phyloP scores from a whole-genome alignment of 2,329 filamentous ascomycete species.

The Alternaria metachromatica region DNA sequence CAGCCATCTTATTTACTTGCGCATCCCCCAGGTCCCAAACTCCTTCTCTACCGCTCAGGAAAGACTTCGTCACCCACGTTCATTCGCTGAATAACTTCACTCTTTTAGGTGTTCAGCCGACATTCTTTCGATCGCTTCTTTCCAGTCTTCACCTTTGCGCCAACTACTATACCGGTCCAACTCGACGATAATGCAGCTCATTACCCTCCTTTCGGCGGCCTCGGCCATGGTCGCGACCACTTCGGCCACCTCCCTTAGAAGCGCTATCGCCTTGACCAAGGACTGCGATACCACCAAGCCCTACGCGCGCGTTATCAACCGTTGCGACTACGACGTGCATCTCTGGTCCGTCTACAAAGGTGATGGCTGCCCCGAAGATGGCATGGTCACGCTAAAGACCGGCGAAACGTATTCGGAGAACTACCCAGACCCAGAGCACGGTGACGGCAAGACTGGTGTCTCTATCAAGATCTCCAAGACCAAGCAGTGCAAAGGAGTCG shows the following conservation, averaged over 20 bases:
- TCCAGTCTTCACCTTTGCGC: constrained; percentile 28
- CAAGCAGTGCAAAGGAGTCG: constrained; percentile 32
- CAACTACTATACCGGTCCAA: constrained; percentile 16
- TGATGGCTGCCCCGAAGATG: constrained; percentile 29
- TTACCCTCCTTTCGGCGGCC: constrained; percentile 35
- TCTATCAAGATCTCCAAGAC: constrained; percentile 51
- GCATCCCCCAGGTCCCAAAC: constrained; percentile 40
- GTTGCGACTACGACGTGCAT: constrained; percentile 47
- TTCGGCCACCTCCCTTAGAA: constrained; percentile 21
- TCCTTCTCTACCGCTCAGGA: constrained; percentile 42
- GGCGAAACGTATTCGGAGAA: constrained; percentile 44
- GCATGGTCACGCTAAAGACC: constrained; percentile 33
- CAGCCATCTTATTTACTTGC: constrained; percentile 46
- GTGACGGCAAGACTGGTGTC: constrained; percentile 32
- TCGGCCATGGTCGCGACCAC: constrained; percentile 42
- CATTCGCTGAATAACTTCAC: constrained; percentile 51
- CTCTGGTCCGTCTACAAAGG: constrained; percentile 49
- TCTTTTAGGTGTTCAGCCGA: constrained; percentile 49
- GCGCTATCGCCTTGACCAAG: constrained; percentile 23
- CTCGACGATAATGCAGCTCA: constrained; percentile 43
- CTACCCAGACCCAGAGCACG: constrained; percentile 21
- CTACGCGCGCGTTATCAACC: constrained; percentile 45
- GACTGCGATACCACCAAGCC: constrained; percentile 21
- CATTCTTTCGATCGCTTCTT: constrained; percentile 40
- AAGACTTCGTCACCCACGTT: constrained; percentile 47